Evolutionary conservation across 2,329 filamentous ascomycete genomes (phyloP).

Genomic region (Calonectria naviculata): DNA sequence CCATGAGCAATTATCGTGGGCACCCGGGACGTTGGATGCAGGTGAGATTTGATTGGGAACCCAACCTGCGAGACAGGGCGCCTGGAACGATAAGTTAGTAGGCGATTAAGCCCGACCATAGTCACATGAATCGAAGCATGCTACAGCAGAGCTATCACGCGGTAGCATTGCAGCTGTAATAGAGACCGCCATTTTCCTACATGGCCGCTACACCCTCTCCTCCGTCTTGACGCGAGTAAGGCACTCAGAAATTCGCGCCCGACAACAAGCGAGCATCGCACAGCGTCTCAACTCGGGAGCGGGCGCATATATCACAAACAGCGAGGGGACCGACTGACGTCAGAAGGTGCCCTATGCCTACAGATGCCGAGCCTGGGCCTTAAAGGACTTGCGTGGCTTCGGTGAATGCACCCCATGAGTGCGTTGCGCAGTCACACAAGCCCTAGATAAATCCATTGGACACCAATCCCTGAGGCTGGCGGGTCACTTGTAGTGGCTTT

Average conservation of each 20-base stretch:
- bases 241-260: slow-evolving; percentile 17
- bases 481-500: background rate
- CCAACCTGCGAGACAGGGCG: background rate
- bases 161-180: slow-evolving; percentile 9
- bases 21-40: slow-evolving; percentile 4
- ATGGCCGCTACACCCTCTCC: slow-evolving; percentile 2
- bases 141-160: slow-evolving; percentile 9
- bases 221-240: background rate
- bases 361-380: slow-evolving; percentile 4
- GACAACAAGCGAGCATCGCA: slow-evolving; percentile 3
- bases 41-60: slow-evolving; percentile 8
- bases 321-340: background rate
- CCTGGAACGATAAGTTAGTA: background rate
- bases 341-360: slow-evolving; percentile 3
- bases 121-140: slow-evolving; percentile 9
- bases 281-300: slow-evolving; percentile 2
- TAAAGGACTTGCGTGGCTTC: slow-evolving; percentile 19
- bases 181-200: slow-evolving; percentile 2
- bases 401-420: slow-evolving; percentile 8
- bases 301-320: slow-evolving; percentile 9
- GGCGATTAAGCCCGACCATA: slow-evolving; percentile 11
- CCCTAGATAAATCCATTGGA: slow-evolving; percentile 22
- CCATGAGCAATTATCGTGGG: background rate
- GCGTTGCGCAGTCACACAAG: slow-evolving; percentile 17
- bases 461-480: slow-evolving; percentile 13